Conservation (phyloP, 73 alveolate genomes). For the Durusdinium trenchii region DNA sequence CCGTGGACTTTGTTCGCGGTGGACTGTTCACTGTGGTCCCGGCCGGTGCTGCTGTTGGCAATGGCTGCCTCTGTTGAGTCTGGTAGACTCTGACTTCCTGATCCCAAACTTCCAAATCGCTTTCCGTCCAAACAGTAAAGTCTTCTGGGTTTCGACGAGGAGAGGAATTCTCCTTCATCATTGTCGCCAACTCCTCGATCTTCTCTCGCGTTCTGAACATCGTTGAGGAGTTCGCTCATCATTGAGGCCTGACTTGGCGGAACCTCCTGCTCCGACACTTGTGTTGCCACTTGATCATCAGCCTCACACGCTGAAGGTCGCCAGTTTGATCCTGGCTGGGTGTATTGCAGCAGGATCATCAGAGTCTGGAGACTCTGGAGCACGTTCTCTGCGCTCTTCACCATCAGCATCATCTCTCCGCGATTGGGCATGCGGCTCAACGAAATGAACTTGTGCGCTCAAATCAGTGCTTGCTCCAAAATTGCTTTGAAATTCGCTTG, state of each 20-base stretch:
- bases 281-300: not conserved
- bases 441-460: not conserved
- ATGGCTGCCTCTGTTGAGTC: not conserved
- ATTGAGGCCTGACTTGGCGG: too few relatives aligned
- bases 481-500: not conserved
- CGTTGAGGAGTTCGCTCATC: not conserved
- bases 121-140: too few relatives aligned
- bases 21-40: not conserved
- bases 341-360: not conserved
- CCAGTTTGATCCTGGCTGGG: not conserved
- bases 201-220: not conserved
- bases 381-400: conserved; percentile 19
- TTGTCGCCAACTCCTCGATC: not conserved
- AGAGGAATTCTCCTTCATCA: not conserved
- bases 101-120: too few relatives aligned
- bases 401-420: not conserved
- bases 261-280: not conserved
- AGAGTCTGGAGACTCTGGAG: not conserved
- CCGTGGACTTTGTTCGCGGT: not conserved
- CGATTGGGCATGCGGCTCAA: conserved; percentile 3
- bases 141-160: too few relatives aligned
- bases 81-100: too few relatives aligned
- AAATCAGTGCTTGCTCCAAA: too few relatives aligned
- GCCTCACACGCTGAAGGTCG: not conserved
- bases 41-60: not conserved